Percentiles rank a stretch among this genome's conserved stretches.
Conservation (phyloP, 345 rosid genomes). For the Punica granatum region DNA sequence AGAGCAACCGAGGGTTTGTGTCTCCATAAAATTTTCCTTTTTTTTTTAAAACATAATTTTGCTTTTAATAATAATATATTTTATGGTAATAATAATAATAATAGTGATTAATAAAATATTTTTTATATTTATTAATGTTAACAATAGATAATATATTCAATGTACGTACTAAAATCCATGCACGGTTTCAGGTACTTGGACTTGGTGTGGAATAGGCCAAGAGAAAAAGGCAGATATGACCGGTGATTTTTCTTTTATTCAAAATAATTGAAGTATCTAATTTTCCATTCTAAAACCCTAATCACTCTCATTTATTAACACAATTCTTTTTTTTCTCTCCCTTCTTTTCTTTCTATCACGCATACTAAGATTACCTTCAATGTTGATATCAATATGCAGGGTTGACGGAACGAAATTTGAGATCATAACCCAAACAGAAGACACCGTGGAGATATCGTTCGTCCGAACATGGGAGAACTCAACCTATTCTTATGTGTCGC, state of each 20-base stretch:
- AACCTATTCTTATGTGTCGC: not conserved
- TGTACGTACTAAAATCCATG: too few species aligned
- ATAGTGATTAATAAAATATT: too few species aligned
- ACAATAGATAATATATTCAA: too few species aligned
- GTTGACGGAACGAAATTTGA: slow-evolving; percentile 5
- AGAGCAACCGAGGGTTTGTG: slow-evolving; percentile 5
- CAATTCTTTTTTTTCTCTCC: not conserved
- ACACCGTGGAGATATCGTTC: slow-evolving; percentile 12
- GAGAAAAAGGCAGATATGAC: not conserved
- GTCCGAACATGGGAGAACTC: slow-evolving; percentile 7
- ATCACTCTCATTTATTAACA: not conserved
- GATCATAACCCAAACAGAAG: slow-evolving; percentile 3
- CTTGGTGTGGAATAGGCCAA: slow-evolving; percentile 6
- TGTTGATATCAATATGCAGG: not conserved
- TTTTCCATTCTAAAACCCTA: not conserved
- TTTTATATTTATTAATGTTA: too few species aligned
- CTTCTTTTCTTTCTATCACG: too few species aligned
- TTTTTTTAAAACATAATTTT: not conserved
- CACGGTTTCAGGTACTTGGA: slow-evolving; percentile 12
- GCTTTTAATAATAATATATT: not conserved
- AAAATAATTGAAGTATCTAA: not conserved
- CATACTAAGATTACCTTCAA: too few species aligned
- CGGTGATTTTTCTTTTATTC: not conserved
- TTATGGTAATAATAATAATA: too few species aligned
- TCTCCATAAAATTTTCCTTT: too few species aligned